Evolutionary conservation across 2,329 filamentous ascomycete genomes (phyloP).

Genomic region (Parastagonospora avenae): DNA sequence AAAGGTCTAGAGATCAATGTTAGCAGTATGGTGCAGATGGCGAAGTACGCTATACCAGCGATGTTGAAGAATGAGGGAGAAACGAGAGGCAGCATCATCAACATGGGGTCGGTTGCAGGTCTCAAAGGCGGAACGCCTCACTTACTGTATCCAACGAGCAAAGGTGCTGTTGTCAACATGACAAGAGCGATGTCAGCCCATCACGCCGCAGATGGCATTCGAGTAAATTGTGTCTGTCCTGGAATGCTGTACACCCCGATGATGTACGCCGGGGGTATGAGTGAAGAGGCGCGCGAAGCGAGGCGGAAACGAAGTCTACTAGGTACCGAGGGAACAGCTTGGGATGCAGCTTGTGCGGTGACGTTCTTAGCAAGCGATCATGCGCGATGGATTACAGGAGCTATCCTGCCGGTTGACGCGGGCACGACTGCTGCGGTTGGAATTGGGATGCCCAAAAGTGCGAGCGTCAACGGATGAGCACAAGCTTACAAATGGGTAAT

Average conservation of each 20-base stretch:
- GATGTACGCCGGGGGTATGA: conserved; percentile 60
- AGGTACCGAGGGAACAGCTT: conserved; percentile 60
- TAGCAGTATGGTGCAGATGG: conserved; percentile 68
- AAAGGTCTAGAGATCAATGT: conserved; percentile 66
- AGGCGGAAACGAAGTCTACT: conserved; percentile 57
- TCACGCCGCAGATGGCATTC: conserved; percentile 56
- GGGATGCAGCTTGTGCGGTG: conserved; percentile 59
- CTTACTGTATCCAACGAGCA: conserved; percentile 59
- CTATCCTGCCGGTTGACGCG: conserved; percentile 36
- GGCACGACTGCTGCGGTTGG: conserved; percentile 36
- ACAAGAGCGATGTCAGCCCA: conserved; percentile 62
- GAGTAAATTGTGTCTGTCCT: conserved; percentile 62
- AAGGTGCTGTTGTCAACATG: conserved; percentile 62
- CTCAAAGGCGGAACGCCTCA: conserved; percentile 60
- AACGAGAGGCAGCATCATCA: conserved; percentile 60
- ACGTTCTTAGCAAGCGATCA: conserved; percentile 59
- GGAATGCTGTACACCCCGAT: conserved; percentile 63
- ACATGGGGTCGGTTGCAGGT: conserved; percentile 67
- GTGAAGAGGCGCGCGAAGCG: conserved; percentile 55
- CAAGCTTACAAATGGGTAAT: background rate
- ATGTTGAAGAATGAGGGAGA: conserved; percentile 60
- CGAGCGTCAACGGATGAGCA: conserved; percentile 30
- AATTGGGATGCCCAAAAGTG: conserved; percentile 28
- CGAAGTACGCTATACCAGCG: conserved; percentile 64
- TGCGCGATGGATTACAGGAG: conserved; percentile 57